Evolutionary conservation across 257 asterid genomes (phyloP).

Genomic region (Ajuga chamaepitys): DNA sequence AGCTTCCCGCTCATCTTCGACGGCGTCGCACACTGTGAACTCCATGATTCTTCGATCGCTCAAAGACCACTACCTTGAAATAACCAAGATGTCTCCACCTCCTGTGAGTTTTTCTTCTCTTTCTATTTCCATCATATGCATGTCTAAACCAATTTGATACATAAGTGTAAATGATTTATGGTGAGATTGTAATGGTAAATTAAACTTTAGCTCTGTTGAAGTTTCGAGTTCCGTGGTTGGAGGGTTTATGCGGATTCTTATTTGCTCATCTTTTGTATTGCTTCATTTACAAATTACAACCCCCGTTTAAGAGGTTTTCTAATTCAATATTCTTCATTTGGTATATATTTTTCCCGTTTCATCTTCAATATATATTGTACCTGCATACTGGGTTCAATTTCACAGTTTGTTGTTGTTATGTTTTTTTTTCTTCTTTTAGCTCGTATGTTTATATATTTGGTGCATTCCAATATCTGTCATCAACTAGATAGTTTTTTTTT

Average conservation of each 20-base stretch:
- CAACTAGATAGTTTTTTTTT: neutral
- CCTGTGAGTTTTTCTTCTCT: constrained; percentile 38
- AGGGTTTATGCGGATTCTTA: neutral
- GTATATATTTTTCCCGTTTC: neutral
- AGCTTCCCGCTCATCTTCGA: constrained; percentile 36
- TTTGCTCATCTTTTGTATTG: neutral
- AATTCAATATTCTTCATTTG: neutral
- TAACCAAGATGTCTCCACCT: constrained; percentile 85
- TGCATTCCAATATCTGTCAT: no score
- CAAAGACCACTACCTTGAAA: constrained; percentile 81
- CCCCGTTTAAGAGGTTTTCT: neutral
- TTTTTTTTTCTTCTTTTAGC: no score
- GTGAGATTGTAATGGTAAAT: neutral
- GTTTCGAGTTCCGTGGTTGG: neutral
- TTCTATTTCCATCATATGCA: neutral
- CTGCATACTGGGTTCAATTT: no score
- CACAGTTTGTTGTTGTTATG: no score
- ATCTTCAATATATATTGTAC: neutral
- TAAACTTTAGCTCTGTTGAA: neutral
- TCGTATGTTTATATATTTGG: no score
- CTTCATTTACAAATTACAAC: neutral
- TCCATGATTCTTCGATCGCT: constrained; percentile 80
- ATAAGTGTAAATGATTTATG: neutral
- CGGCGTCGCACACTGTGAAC: constrained; percentile 48
- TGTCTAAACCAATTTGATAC: neutral